These are phyloP conservation scores for Lolium rigidum DNA, from an alignment of 176 grass and related monocot species.

Conservation along the genomic window DNA sequence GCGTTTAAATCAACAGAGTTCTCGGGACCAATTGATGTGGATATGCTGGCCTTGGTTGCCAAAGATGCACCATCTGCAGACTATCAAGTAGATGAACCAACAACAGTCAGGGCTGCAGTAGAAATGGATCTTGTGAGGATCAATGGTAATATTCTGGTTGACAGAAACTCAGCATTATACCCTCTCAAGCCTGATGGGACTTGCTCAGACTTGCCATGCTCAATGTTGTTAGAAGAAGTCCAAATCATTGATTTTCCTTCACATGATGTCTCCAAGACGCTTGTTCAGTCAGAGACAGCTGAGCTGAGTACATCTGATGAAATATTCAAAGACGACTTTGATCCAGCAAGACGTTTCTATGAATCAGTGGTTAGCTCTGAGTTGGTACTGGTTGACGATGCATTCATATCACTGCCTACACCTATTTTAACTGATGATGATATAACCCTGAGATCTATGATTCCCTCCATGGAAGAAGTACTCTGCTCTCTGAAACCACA, in stretches of 20 bases:
- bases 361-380: constrained; percentile 86
- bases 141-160: constrained; percentile 61
- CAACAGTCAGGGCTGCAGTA: constrained; percentile 59
- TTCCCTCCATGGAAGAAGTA: constrained; percentile 48
- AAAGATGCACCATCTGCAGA: constrained; percentile 48
- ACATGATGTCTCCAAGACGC: constrained; percentile 58
- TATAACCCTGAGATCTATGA: constrained; percentile 52
- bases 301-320: constrained; percentile 58
- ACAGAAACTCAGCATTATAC: constrained; percentile 71
- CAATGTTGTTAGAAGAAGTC: constrained; percentile 69
- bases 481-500: constrained; percentile 63
- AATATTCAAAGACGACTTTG: constrained; percentile 63
- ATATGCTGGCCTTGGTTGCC: constrained; percentile 68
- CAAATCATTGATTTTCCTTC: constrained; percentile 71
- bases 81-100: constrained; percentile 46
- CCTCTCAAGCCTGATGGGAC: constrained; percentile 64
- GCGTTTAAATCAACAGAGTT: constrained; percentile 61
- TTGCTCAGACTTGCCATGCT: constrained; percentile 67
- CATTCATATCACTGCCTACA: constrained; percentile 82
- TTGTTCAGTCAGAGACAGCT: constrained; percentile 57
- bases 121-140: constrained; percentile 80
- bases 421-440: constrained; percentile 84
- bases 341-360: constrained; percentile 54
- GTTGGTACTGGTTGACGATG: constrained; percentile 73
- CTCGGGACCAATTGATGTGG: constrained; percentile 52